Conservation (phyloP, 345 rosid genomes). For the Gossypium anomalum region DNA sequence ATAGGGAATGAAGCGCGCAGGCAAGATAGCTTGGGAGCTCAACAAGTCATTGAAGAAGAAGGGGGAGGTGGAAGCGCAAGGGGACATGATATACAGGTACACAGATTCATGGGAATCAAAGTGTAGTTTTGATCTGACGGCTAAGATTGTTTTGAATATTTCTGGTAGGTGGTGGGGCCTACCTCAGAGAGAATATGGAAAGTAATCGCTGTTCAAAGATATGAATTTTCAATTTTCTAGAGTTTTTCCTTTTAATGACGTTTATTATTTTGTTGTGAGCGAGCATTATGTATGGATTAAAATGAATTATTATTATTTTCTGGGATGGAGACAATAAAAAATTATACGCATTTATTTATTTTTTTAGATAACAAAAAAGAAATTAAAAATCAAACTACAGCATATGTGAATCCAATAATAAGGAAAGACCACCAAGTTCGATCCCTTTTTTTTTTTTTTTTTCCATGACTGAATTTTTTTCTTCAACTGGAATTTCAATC, state of each 20-base stretch:
- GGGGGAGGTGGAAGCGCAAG: not conserved
- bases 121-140: slow-evolving; percentile 36
- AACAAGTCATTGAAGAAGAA: slow-evolving; percentile 14
- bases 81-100: slow-evolving; percentile 32
- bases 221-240: not conserved
- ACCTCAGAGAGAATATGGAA: not conserved
- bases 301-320: no score
- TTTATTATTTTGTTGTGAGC: no score
- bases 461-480: no score
- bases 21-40: not conserved
- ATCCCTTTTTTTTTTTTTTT: no score
- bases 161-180: slow-evolving; percentile 25
- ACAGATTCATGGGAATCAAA: slow-evolving; percentile 33
- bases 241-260: not conserved
- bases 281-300: no score
- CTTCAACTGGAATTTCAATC: not conserved
- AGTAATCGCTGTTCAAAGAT: not conserved
- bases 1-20: not conserved
- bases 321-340: no score
- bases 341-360: no score
- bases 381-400: not conserved
- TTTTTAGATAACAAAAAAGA: no score
- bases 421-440: not conserved
- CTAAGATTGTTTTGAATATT: slow-evolving; percentile 18
- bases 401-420: not conserved